Percentiles rank a stretch among this genome's conserved stretches.
These are phyloP conservation scores for Camelina sativa DNA, from an alignment of 345 rosid species.

Conservation along the genomic window DNA sequence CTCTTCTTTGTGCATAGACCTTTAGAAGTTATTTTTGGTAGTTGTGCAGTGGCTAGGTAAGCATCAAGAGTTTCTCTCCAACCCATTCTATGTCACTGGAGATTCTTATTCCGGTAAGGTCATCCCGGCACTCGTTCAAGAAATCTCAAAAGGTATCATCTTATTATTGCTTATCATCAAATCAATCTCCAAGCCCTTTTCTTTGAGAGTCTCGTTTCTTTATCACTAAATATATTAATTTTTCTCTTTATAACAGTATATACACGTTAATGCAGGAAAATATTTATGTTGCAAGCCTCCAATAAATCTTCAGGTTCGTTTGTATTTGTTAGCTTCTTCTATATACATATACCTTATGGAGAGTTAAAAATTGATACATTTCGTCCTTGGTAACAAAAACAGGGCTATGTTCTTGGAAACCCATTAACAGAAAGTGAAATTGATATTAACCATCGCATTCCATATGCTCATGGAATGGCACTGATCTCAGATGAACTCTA, in stretches of 20 bases:
- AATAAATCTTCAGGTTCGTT: constrained; percentile 61
- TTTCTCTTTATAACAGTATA: not conserved
- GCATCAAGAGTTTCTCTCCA: constrained; percentile 61
- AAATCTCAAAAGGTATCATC: constrained; percentile 41
- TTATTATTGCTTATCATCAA: not conserved
- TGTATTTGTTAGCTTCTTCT: not conserved
- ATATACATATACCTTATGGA: not conserved
- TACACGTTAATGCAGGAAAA: constrained; percentile 52
- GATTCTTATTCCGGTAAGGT: constrained; percentile 69
- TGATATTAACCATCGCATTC: constrained; percentile 50
- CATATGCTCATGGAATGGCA: constrained; percentile 56
- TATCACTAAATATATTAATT: not conserved
- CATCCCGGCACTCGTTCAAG: constrained; percentile 60
- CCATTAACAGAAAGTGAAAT: constrained; percentile 40
- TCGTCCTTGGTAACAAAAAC: constrained; percentile 22
- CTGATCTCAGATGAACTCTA: constrained; percentile 64
- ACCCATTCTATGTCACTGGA: constrained; percentile 61
- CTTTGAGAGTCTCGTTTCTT: not conserved
- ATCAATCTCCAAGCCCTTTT: not conserved
- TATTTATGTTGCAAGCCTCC: constrained; percentile 47
- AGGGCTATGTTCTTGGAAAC: constrained; percentile 80
- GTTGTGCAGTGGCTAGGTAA: constrained; percentile 62
- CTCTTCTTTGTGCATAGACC: not conserved
- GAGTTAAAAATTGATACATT: not conserved
- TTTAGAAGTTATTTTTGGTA: not conserved